Evolutionary conservation across 2,329 filamentous ascomycete genomes (phyloP).

Genomic region (Alternaria brassicae): DNA sequence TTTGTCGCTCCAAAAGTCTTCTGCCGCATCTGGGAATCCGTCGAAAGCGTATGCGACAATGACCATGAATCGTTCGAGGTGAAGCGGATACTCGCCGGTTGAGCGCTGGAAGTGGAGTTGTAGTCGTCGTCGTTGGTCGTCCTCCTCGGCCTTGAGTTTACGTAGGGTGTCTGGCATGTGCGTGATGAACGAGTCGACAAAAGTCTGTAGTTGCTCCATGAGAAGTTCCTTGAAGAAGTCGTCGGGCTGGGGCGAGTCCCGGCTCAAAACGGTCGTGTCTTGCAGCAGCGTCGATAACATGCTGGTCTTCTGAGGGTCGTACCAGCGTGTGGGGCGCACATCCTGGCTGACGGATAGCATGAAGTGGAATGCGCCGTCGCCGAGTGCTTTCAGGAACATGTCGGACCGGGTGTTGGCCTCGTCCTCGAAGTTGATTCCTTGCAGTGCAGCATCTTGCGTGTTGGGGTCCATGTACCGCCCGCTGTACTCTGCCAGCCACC

Average conservation of each 20-base stretch:
- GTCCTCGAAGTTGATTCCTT: constrained; percentile 66
- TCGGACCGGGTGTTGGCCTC: constrained; percentile 76
- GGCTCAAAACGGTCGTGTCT: constrained; percentile 73
- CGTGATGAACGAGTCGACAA: constrained; percentile 90
- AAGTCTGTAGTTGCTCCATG: constrained; percentile 83
- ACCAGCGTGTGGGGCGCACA: constrained; percentile 81
- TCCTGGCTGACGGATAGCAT: constrained; percentile 85
- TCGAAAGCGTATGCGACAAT: constrained; percentile 94
- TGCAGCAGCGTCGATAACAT: constrained; percentile 83
- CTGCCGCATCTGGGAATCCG: constrained; percentile 79
- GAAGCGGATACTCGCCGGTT: constrained; percentile 62
- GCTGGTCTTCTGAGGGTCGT: constrained; percentile 83
- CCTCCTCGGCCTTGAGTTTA: constrained; percentile 84
- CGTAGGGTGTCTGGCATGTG: constrained; percentile 94
- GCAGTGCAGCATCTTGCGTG: constrained; percentile 57
- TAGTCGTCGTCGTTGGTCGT: constrained; percentile 72
- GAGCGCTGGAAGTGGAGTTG: constrained; percentile 53
- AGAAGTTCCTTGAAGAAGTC: constrained; percentile 74
- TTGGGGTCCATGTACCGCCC: constrained; percentile 83
- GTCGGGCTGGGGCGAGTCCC: constrained; percentile 73
- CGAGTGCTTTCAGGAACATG: constrained; percentile 76
- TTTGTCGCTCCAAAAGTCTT: constrained; percentile 89
- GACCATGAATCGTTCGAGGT: constrained; percentile 87
- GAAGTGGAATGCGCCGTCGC: constrained; percentile 92
- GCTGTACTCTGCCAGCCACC: constrained; percentile 94